A percentile compares a stretch with the other conserved stretches of the same genome.
phyloP scores from a whole-genome alignment of 345 rosid species.

The Citrus maxima region DNA sequence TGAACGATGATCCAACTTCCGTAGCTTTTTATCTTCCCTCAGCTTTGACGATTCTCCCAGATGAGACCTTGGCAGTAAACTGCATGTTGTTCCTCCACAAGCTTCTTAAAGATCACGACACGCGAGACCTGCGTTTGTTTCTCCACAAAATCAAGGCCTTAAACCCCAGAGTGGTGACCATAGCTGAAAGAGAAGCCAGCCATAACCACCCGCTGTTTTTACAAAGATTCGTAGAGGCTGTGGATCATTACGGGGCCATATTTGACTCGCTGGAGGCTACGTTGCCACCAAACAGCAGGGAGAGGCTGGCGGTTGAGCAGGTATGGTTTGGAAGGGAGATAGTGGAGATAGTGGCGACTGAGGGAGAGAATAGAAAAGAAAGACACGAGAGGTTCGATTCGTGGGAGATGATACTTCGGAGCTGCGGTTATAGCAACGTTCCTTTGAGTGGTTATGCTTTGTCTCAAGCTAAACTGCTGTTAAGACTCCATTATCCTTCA shows the following conservation, averaged over 20 bases:
- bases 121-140: constrained; percentile 43
- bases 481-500: constrained; percentile 91
- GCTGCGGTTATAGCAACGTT: constrained; percentile 63
- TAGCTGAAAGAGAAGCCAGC: constrained; percentile 79
- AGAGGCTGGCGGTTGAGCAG: constrained; percentile 74
- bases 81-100: constrained; percentile 70
- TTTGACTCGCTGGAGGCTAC: constrained; percentile 93
- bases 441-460: constrained; percentile 75
- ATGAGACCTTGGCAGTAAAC: constrained; percentile 73
- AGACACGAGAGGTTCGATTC: constrained; percentile 60
- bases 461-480: constrained; percentile 89
- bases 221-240: constrained; percentile 67
- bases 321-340: constrained; percentile 91
- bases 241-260: constrained; percentile 74
- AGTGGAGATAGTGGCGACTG: constrained; percentile 60
- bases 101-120: constrained; percentile 43
- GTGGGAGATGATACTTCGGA: constrained; percentile 71
- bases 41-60: constrained; percentile 48
- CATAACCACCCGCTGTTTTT: constrained; percentile 66
- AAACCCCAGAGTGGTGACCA: constrained; percentile 76
- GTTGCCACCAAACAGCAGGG: constrained; percentile 80
- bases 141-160: constrained; percentile 60
- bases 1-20: constrained; percentile 44
- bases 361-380: constrained; percentile 57
- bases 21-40: constrained; percentile 43